A percentile compares a stretch with the other conserved stretches of the same genome.
phyloP scores from a whole-genome alignment of 768 basidiomycete species.

The Candolleomyces eurysporus region DNA sequence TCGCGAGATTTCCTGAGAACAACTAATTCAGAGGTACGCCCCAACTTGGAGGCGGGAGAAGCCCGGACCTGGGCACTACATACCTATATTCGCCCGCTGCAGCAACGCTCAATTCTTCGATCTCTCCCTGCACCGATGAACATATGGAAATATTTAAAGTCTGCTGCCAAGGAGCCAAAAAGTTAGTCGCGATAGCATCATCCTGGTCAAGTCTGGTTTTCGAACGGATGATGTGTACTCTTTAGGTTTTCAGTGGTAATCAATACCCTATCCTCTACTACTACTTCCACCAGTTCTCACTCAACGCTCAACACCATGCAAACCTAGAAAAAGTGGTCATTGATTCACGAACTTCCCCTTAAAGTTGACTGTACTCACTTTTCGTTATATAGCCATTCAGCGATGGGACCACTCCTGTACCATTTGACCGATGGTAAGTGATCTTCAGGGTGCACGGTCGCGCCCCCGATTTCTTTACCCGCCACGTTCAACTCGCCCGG shows the following conservation, averaged over 20 bases:
- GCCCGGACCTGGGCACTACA: not conserved
- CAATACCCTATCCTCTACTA: not conserved
- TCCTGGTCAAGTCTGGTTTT: slow-evolving; percentile 68
- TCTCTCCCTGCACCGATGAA: slow-evolving; percentile 81
- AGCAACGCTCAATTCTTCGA: slow-evolving; percentile 89
- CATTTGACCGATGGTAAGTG: slow-evolving; percentile 41
- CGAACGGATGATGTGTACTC: slow-evolving; percentile 6
- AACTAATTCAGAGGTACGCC: not conserved
- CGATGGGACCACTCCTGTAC: slow-evolving; percentile 31
- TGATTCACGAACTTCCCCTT: not conserved
- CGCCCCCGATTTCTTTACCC: slow-evolving; percentile 24
- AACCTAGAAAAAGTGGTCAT: slow-evolving; percentile 12
- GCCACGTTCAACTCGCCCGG: slow-evolving; percentile 17
- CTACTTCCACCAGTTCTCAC: not conserved
- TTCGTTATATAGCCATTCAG: slow-evolving; percentile 24
- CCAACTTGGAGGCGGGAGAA: not conserved
- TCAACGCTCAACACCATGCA: slow-evolving; percentile 20
- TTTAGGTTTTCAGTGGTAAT: not conserved
- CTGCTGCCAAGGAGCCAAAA: slow-evolving; percentile 83
- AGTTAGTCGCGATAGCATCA: slow-evolving; percentile 59
- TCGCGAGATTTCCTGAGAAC: slow-evolving; percentile 80
- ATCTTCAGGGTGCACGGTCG: slow-evolving; percentile 28
- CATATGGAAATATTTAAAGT: slow-evolving; percentile 81
- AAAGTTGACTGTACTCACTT: slow-evolving; percentile 13
- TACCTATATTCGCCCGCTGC: slow-evolving; percentile 96